Base-by-base conservation (phyloP, 148 eudicot genomes). In the Selenicereus undatus region DNA sequence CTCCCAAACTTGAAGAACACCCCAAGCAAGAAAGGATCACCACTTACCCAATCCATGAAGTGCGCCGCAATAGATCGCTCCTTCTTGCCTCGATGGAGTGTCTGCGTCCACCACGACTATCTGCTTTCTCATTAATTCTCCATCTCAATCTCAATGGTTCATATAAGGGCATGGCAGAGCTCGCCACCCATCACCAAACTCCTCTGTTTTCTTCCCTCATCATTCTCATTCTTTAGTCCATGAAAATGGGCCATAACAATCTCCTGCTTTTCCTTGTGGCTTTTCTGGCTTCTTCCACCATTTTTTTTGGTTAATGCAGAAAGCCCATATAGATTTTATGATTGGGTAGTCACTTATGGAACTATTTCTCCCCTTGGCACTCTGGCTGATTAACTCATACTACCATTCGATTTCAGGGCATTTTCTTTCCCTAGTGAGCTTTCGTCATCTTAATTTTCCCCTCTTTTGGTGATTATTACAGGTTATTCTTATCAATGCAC, bases 401-500 rank as follows among this genome's bases (percentile, higher is more conserved):
- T 17, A 51, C 72, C n/a, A 2, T 75, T 75, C 50, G 2, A 35
- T 32, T 22, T 36, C 3, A 1, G 60, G 43, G 50, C 8, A 21
- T 56, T 43, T 8, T 70, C 4, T 26, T 48, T 22, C 50, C 30
- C 39, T 27, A 62, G 73, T 48, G 22, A 51, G 68, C 42, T 70
- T n/a, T 79, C 48, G 39, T 36, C 3, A 36, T 36, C 39, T 4
- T 42, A 73, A 21, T 8, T 8, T 17, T 29, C 21, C 32, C n/a
- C 11, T 30, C 13, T 73, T 71, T 77, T 2, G 29, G 26, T 29
- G 29, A 77, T 52, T 30, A 62, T 83, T 86, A 81, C 80, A 91
- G 95, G 97, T 85, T 26, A 93, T 95, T 80, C 92, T 93, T 7
- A 91, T 95, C 74, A 93, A 95, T 45, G 97, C 95, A 29, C 89